Percentiles rank a stretch among this genome's conserved stretches.
These are phyloP conservation scores for Epipyxis sp. DNA, from an alignment of 108 stramenopile species.

Conservation along the genomic window DNA sequence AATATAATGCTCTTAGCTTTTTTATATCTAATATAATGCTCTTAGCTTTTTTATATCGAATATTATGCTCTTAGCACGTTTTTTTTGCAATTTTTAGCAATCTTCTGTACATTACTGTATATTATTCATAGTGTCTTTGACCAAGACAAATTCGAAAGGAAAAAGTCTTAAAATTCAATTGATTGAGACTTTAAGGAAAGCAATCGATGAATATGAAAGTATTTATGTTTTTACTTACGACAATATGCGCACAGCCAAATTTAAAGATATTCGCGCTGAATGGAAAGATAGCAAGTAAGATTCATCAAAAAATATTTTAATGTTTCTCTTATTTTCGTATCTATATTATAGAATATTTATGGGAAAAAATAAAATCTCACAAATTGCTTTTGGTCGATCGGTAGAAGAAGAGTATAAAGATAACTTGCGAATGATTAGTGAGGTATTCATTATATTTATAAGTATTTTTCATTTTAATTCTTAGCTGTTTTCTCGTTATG, in stretches of 20 bases:
- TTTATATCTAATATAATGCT: too few species aligned
- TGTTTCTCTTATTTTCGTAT: too few species aligned
- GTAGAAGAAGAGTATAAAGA: conserved; percentile 89
- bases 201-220: conserved; percentile 72
- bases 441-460: conserved; percentile 55
- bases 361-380: conserved; percentile 91
- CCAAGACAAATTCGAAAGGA: conserved; percentile 84
- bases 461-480: neutral
- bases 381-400: conserved; percentile 78
- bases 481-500: neutral
- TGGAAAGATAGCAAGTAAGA: conserved; percentile 57
- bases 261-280: conserved; percentile 73
- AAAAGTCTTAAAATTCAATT: conserved; percentile 80
- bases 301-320: neutral
- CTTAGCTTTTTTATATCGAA: too few species aligned
- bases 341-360: conserved; percentile 67
- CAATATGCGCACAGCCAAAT: conserved; percentile 87
- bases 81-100: too few species aligned
- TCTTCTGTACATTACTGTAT: neutral
- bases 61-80: too few species aligned
- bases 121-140: conserved; percentile 68
- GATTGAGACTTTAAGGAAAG: conserved; percentile 74
- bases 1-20: too few species aligned
- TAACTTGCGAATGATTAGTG: conserved; percentile 77
- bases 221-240: conserved; percentile 86